These are phyloP conservation scores for Chaetomium sp. DNA, from an alignment of 2,329 filamentous ascomycete genomes.

Conservation along the genomic window DNA sequence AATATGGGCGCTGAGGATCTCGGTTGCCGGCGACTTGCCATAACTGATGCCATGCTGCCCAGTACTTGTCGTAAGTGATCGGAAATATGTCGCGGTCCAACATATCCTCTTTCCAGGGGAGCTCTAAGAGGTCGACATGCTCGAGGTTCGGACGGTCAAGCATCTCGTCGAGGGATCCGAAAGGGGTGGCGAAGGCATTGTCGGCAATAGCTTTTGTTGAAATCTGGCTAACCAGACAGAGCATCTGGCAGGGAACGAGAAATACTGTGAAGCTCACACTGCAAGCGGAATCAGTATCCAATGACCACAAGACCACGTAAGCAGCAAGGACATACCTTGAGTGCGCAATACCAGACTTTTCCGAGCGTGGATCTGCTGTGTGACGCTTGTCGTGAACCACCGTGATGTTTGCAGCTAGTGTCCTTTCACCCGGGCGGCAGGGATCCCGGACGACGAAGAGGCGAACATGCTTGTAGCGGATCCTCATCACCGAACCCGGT, in stretches of 20 bases:
- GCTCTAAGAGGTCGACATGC: neutral
- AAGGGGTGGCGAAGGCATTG: neutral
- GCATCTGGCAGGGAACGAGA: too few species aligned
- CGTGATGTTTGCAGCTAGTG: neutral
- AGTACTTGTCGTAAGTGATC: neutral
- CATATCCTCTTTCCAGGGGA: conserved; percentile 2
- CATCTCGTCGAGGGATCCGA: neutral
- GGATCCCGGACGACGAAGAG: too few species aligned
- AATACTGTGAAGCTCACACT: too few species aligned
- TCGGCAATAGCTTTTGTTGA: neutral
- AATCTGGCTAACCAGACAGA: too few species aligned
- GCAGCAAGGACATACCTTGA: too few species aligned
- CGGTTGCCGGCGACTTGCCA: conserved; percentile 8
- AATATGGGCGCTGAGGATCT: neutral
- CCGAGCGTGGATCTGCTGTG: neutral
- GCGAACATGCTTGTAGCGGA: too few species aligned
- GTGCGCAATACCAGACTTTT: too few species aligned
- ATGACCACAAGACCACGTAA: too few species aligned
- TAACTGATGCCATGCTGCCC: neutral
- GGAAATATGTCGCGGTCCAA: neutral
- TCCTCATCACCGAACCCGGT: too few species aligned
- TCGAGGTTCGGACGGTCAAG: neutral
- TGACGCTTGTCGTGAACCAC: neutral
- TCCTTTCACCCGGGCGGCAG: too few species aligned
- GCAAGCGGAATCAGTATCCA: too few species aligned